Evolutionary conservation across 805 yeast species (phyloP), one percentile per base, ranked within the genome.

Genomic region (Yamadazyma paraphyllophila): DNA sequence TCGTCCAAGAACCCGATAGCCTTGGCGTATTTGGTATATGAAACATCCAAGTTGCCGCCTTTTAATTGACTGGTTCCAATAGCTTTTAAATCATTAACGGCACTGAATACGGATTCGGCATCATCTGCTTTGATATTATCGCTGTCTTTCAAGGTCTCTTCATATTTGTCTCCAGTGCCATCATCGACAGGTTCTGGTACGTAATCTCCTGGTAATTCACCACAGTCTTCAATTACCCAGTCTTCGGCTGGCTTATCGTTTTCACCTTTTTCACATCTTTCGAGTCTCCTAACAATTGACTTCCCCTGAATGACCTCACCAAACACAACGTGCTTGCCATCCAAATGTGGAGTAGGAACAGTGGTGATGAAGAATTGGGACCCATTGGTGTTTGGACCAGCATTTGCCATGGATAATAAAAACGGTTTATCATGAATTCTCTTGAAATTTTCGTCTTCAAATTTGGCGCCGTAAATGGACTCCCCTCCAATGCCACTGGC

Each of bases 291-390:
- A 7, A 88, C 90, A 26, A 88, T 65, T 7, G 89, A 80, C 63
- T 88, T 91, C 34, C 97, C 97, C 39, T 62, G 62, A 41, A 92
- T 67, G 32, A 94, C 90, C 63, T 86, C 81, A 51, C 99, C 99
- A 63, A 94, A 94, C 2, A 94, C 98, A 43, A 91, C 97, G 64
- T 94, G 99, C 65, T 92, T 92, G 20, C 92, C 95, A 62, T 94
- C 92, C 54, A 94, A 78, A 66, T 92, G 98, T 6, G 98, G 96
- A 1, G 97, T 89, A 35, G 89, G 83, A 2, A 82, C 94, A 2
- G 97, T 88, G 24, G 99, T 92, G 58, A 92, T 82, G 65, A 92
- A 92, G 58, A 89, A 94, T 67, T 92, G 98, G 2, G 97, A 89
- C 1, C 98, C 98, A 61, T 94, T 94, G 40, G 98, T 92, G 64